Evolutionary conservation across 2,329 filamentous ascomycete genomes (phyloP), one percentile per base, ranked within the genome.

Genomic region (Botryotinia calthae): DNA sequence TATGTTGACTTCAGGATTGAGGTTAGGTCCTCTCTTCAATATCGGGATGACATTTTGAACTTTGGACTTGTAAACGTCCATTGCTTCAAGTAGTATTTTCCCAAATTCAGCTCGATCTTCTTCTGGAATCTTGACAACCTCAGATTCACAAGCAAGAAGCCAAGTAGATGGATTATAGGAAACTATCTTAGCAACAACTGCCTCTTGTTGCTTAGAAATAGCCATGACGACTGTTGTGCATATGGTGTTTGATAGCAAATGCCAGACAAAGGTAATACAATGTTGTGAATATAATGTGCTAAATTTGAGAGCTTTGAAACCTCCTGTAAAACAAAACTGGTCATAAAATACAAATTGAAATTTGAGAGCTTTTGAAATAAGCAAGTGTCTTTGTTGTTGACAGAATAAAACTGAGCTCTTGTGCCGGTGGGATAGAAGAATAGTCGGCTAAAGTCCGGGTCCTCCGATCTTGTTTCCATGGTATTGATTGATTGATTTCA

Each of bases 121-220:
- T 10, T 9, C 14, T 22, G 28, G 28, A 56, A 71, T 25, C 7
- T 22, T 31, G 6, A 34, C 28, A 2, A 14, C 3, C 14, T 63
- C 59, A 14, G 22, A 12, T 20, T 42, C 2, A 9, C 28, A 34
- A 16, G 48, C 34, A 20, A n/a, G 20, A 16, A 34, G 5, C 69
- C 69, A 71, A n/a, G 34, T 56, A 40, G 25, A 18, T n/a, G 66
- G 66, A 9, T 28, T 16, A 51, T 66, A 66, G 2, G n/a, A 44
- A 1, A 56, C 22, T n/a, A 66, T 51, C 16, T n/a, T 66, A 40
- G 34, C 31, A 28, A 66, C 20, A 18, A 54, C 5, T 44, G n/a
- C 61, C 16, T 18, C 40, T 64, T 31, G 40, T 42, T 64, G 40
- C n/a, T 44, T 46, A 4, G 61, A 44, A 0, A 64, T 64, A 31